These are phyloP conservation scores for Sclerospora graminicola DNA, from an alignment of 352 stramenopile species.

Conservation along the genomic window DNA sequence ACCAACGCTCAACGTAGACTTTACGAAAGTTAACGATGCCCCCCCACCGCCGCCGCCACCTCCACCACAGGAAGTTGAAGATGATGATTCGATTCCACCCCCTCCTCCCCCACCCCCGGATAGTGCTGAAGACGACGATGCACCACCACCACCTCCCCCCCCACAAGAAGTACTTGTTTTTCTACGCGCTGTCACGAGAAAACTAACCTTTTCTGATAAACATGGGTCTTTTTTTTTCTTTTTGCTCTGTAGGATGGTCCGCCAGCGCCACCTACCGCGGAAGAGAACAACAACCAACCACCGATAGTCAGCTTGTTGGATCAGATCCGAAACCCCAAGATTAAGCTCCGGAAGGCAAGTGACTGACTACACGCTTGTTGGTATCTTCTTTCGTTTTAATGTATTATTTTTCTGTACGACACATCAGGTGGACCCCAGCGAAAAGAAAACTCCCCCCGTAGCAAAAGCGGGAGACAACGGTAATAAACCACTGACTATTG, in stretches of 20 bases:
- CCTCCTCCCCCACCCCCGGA: conserved; percentile 31
- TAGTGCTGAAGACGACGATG: conserved; percentile 27
- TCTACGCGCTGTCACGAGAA: neutral
- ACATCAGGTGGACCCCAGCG: conserved; percentile 23
- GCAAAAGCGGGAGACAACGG: conserved; percentile 25
- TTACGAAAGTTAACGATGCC: conserved; percentile 31
- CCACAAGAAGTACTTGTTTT: conserved; percentile 22
- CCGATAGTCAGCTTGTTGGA: conserved; percentile 35
- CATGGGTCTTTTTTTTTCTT: neutral
- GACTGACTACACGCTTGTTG: neutral
- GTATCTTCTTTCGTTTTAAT: neutral
- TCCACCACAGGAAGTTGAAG: conserved; percentile 18
- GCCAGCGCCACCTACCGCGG: conserved; percentile 13
- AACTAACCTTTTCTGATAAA: neutral
- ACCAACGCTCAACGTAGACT: conserved; percentile 45
- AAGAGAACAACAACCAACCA: conserved; percentile 24
- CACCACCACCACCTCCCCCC: conserved; percentile 39
- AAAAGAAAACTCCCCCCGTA: conserved; percentile 19
- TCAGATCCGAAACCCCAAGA: conserved; percentile 48
- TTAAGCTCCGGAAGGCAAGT: conserved; percentile 41
- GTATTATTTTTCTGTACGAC: neutral
- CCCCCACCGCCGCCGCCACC: conserved; percentile 45
- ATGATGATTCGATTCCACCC: conserved; percentile 33
- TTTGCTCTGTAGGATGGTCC: conserved; percentile 18
- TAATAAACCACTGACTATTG: conserved; percentile 55